Evolutionary conservation across 305 asterid species (phyloP).

Genomic region (Fraxinus platypoda): DNA sequence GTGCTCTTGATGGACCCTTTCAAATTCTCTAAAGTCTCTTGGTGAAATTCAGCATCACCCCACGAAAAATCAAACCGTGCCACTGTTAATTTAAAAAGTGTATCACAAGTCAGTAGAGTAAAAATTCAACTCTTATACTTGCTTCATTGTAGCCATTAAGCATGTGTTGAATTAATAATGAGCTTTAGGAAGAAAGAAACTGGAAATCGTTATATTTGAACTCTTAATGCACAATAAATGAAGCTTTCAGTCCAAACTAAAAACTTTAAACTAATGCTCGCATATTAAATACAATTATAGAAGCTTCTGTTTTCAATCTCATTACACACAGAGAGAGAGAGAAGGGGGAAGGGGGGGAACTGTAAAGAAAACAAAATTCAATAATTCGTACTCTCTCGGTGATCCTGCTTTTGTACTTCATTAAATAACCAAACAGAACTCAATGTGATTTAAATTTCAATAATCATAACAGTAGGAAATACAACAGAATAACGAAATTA

Average conservation of each 20-base stretch:
- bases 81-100: conserved; percentile 39
- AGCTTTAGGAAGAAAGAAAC: background rate
- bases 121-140: background rate
- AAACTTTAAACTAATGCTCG: background rate
- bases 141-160: background rate
- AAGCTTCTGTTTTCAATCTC: background rate
- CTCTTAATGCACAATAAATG: background rate
- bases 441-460: background rate
- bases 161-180: background rate
- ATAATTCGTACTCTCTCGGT: background rate
- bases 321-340: background rate
- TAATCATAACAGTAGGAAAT: background rate
- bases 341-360: no score
- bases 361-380: background rate
- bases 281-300: background rate
- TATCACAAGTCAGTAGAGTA: conserved; percentile 1
- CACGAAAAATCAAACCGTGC: conserved; percentile 88
- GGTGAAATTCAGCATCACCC: conserved; percentile 77
- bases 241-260: background rate
- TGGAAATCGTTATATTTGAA: background rate
- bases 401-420: background rate
- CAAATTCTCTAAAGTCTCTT: conserved; percentile 72
- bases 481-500: conserved; percentile 20
- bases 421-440: background rate
- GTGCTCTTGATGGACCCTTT: conserved; percentile 57